Evolutionary conservation across 140 eudicot species (phyloP).

Genomic region (Cichorium intybus): DNA sequence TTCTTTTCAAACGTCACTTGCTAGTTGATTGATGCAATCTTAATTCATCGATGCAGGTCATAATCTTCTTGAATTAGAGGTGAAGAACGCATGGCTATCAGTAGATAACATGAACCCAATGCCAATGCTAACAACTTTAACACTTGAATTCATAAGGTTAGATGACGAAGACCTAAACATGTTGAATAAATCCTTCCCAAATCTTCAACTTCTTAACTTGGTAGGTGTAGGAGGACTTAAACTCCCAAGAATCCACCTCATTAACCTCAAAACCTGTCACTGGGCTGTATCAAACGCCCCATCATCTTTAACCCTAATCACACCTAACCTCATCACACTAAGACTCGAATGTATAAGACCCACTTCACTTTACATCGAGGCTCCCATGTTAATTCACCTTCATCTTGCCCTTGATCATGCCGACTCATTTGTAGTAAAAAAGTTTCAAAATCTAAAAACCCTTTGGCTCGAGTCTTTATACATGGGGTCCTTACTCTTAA

Average conservation of each 20-base stretch:
- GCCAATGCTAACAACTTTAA: conserved; percentile 54
- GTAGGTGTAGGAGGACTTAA: conserved; percentile 58
- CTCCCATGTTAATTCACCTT: conserved; percentile 48
- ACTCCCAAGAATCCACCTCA: conserved; percentile 44
- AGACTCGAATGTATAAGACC: conserved; percentile 50
- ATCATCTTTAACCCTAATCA: conserved; percentile 34
- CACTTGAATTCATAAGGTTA: conserved; percentile 48
- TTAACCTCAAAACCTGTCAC: conserved; percentile 39
- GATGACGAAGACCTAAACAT: conserved; percentile 51
- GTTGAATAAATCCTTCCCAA: conserved; percentile 50
- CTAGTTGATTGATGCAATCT: background rate
- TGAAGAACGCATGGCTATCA: conserved; percentile 55
- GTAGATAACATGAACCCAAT: conserved; percentile 48
- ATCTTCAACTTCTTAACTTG: conserved; percentile 50
- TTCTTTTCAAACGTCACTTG: background rate
- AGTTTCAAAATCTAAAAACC: conserved; percentile 32
- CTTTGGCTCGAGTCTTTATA: conserved; percentile 44
- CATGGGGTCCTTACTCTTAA: conserved; percentile 26
- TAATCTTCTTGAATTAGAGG: conserved; percentile 45
- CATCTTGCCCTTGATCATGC: conserved; percentile 47
- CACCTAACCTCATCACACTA: conserved; percentile 44
- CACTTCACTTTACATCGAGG: conserved; percentile 31
- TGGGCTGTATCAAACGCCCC: conserved; percentile 63
- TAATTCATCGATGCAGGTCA: background rate
- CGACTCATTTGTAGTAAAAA: conserved; percentile 27